Conservation (phyloP, 768 basidiomycete genomes). For the Phylloporus arenicola region DNA sequence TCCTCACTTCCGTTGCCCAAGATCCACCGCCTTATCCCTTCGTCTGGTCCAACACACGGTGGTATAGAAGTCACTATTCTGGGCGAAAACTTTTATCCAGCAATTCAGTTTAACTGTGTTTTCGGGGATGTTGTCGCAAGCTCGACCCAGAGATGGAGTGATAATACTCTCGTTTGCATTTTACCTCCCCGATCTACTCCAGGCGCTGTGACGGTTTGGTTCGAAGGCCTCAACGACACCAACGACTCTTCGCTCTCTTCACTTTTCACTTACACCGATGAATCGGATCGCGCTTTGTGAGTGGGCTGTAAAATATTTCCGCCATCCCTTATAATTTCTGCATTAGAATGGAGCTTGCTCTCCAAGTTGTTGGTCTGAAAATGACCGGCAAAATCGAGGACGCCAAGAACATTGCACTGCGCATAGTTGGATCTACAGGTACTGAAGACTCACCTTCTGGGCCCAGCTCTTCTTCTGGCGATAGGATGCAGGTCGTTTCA, state of each 20-base stretch:
- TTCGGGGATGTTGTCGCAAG: slow-evolving; percentile 83
- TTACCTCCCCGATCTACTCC: slow-evolving; percentile 77
- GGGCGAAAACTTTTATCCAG: slow-evolving; percentile 83
- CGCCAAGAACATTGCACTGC: slow-evolving; percentile 87
- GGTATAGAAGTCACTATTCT: slow-evolving; percentile 94
- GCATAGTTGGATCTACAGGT: slow-evolving; percentile 78
- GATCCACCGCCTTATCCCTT: slow-evolving; percentile 82
- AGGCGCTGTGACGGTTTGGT: slow-evolving; percentile 87
- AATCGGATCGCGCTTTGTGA: slow-evolving; percentile 83
- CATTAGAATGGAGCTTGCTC: slow-evolving; percentile 85
- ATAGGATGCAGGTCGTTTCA: slow-evolving; percentile 52
- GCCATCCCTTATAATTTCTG: slow-evolving; percentile 10
- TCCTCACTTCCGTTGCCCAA: slow-evolving; percentile 55
- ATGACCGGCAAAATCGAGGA: slow-evolving; percentile 96
- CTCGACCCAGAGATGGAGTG: slow-evolving; percentile 86
- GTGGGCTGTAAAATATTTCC: slow-evolving; percentile 28
- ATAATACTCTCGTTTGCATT: slow-evolving; percentile 88
- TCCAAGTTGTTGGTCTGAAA: slow-evolving; percentile 92
- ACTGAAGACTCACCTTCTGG: slow-evolving; percentile 40
- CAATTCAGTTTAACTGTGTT: slow-evolving; percentile 64
- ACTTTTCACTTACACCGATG: slow-evolving; percentile 87
- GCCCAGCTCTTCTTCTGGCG: slow-evolving; percentile 30
- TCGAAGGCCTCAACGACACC: slow-evolving; percentile 66
- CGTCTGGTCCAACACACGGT: slow-evolving; percentile 80
- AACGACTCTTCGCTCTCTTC: slow-evolving; percentile 50